Conservation (phyloP, 345 rosid genomes). For the Gossypium stocksii region DNA sequence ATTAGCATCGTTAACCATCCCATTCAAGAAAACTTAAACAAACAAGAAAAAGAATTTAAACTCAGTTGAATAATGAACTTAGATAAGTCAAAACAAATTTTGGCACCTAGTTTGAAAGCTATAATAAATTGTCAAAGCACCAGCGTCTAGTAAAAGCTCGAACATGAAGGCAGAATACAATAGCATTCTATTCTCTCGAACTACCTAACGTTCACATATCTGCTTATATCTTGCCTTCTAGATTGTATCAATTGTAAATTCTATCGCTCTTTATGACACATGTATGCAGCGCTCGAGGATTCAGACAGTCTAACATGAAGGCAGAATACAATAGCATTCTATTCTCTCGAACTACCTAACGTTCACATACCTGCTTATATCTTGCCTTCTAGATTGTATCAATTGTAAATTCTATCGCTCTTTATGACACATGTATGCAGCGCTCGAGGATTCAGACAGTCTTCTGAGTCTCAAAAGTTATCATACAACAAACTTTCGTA, state of each 20-base stretch:
- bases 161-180: background rate
- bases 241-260: background rate
- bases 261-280: background rate
- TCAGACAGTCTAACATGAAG: background rate
- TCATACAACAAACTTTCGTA: background rate
- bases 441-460: background rate
- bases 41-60: background rate
- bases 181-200: background rate
- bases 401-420: background rate
- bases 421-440: background rate
- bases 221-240: background rate
- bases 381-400: background rate
- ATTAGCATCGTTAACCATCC: no score
- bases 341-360: no score
- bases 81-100: background rate
- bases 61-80: background rate
- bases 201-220: background rate
- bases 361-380: no score
- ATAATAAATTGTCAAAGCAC: background rate
- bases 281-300: background rate
- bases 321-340: no score
- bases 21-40: background rate
- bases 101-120: background rate
- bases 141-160: background rate
- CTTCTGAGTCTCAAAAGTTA: background rate